Base-by-base conservation (phyloP, 78 protist species). In the Chrysochromulina tobinii region DNA sequence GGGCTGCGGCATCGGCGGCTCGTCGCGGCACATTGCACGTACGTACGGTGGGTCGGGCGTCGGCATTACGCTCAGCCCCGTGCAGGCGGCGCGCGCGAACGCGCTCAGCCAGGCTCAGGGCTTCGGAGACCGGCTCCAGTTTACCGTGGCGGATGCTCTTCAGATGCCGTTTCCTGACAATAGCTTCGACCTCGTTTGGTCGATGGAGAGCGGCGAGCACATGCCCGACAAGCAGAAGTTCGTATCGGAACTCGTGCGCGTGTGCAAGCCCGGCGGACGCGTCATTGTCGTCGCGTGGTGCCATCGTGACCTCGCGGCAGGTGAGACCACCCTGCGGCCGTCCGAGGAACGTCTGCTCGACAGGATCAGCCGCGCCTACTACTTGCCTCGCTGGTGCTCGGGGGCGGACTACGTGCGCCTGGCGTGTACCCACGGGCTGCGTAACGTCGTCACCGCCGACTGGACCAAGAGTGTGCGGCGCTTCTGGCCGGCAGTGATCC, bases 1-100 rank as follows among this genome's bases (percentile, higher is more conserved):
- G 23, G 92, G 92, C 5, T 89, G 92, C 77, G 92, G 92, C 23
- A 68, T 89, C 66, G 92, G 92, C 8, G 92, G 92, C 69, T 48
- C 61, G 50, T 38, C 88, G 20, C 54, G 92, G 20, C 88, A 77
- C 79, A 58, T 89, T 15, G 92, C 88, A 0, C 15, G 64, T 11
- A 4, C 3, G 15, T 87, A 8, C 79, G 90, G 81, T 18, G 9
- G 61, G 27, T 12, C 4, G 15, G 87, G 64, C 18, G n/a, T 7
- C 12, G 87, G 87, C 64, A 54, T 79, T 50, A 79, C 87, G 48
- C 87, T 79, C 18, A 8, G 23, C 5, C 87, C 87, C 20, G 0
- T 6, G 23, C 87, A 79, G 87, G 87, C 87, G 64, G 48, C 2
- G 23, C 75, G 53, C 11, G 92, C 92, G 20, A n/a, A 27, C 18